A percentile compares a stretch with the other conserved stretches of the same genome.
phyloP scores from a whole-genome alignment of 257 asterid genomes.

The Echites panduratus region DNA sequence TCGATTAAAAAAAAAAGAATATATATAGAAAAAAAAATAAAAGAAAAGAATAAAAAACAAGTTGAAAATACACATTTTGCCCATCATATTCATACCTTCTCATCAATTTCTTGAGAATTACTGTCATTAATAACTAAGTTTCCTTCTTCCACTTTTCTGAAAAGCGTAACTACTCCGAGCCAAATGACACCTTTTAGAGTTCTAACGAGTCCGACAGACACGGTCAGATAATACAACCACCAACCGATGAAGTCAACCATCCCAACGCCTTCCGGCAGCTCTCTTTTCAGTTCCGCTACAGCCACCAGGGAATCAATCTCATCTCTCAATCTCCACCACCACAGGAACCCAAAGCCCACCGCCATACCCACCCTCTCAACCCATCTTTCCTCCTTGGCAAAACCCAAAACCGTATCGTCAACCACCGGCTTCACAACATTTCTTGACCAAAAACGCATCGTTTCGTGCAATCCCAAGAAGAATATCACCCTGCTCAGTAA shows the following conservation, averaged over 20 bases:
- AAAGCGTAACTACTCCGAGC: constrained; percentile 21
- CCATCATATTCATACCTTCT: constrained; percentile 47
- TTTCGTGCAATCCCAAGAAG: constrained; percentile 70
- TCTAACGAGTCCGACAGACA: constrained; percentile 45
- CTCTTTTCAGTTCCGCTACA: constrained; percentile 49
- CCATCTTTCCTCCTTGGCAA: constrained; percentile 35
- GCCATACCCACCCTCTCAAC: constrained; percentile 54
- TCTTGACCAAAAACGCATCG: constrained; percentile 54
- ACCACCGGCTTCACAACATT: constrained; percentile 66
- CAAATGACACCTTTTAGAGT: constrained; percentile 32
- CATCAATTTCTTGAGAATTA: constrained; percentile 18
- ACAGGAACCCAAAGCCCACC: constrained; percentile 46
- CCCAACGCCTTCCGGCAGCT: constrained; percentile 40
- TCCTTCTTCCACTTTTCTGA: constrained; percentile 13
- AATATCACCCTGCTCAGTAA: constrained; percentile 33
- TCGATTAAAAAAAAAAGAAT: too few species aligned
- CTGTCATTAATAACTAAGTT: not conserved
- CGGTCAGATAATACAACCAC: constrained; percentile 67
- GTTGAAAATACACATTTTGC: too few species aligned
- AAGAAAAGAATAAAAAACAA: not conserved
- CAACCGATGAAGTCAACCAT: constrained; percentile 55
- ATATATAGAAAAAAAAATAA: not conserved
- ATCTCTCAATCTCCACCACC: constrained; percentile 88
- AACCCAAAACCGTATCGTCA: constrained; percentile 58
- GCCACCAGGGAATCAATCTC: constrained; percentile 71